These are phyloP conservation scores for Salix exigua DNA, from an alignment of 345 rosid genomes.

Conservation along the genomic window DNA sequence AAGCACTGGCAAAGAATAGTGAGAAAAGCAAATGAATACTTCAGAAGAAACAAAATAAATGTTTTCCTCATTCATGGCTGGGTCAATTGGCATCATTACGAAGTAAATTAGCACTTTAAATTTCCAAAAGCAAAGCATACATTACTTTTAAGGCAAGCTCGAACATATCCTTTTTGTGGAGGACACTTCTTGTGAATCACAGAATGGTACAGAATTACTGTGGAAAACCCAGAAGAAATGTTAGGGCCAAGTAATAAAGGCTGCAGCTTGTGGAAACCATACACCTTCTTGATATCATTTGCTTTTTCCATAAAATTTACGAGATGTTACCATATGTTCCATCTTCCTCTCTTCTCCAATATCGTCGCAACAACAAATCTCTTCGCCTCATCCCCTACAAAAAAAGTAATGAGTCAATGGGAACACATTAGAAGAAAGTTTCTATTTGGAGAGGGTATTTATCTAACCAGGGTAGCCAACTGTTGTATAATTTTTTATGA, in stretches of 20 bases:
- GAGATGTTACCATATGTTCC: conserved; percentile 75
- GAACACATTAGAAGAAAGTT: background rate
- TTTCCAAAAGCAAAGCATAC: conserved; percentile 29
- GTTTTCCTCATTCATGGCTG: background rate
- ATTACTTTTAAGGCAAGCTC: conserved; percentile 89
- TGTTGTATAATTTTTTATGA: conserved; percentile 56
- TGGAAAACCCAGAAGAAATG: conserved; percentile 18
- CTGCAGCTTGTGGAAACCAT: background rate
- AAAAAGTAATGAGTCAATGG: conserved; percentile 1
- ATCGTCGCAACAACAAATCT: conserved; percentile 71
- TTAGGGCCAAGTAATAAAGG: background rate
- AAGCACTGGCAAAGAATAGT: background rate
- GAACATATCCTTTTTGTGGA: conserved; percentile 67
- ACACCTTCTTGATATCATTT: background rate
- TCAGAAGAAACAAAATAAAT: background rate
- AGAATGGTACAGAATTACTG: conserved; percentile 90
- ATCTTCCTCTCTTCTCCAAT: conserved; percentile 96
- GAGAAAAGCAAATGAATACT: background rate
- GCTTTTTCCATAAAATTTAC: background rate
- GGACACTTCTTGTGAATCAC: conserved; percentile 76
- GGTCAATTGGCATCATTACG: conserved; percentile 4
- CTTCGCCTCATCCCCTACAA: conserved; percentile 71
- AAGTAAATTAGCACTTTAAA: conserved; percentile 9
- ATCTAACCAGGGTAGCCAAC: conserved; percentile 78
- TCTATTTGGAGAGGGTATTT: background rate